These are phyloP conservation scores for Echinosophora koreensis DNA, from an alignment of 306 rosid genomes.

Conservation along the genomic window DNA sequence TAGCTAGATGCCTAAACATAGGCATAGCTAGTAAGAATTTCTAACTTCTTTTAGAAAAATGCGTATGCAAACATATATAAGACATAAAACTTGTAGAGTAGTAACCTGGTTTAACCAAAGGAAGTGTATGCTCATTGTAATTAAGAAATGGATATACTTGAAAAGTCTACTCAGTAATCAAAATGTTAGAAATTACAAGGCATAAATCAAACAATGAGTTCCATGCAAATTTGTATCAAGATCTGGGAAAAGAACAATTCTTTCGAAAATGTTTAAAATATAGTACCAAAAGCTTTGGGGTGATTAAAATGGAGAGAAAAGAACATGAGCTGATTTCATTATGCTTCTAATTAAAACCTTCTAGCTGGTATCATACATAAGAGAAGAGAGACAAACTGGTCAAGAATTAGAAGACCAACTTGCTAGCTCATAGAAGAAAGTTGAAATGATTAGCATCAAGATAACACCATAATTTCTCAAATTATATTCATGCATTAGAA, in stretches of 20 bases:
- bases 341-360: neutral
- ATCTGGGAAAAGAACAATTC: neutral
- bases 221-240: neutral
- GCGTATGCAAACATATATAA: neutral
- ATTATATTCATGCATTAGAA: neutral
- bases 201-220: neutral
- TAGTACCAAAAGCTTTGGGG: neutral
- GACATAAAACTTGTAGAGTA: neutral
- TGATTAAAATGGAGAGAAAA: neutral
- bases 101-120: neutral
- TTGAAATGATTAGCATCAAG: neutral
- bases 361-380: neutral
- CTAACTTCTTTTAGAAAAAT: neutral
- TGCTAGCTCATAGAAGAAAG: neutral
- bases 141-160: neutral
- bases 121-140: neutral
- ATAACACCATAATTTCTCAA: neutral
- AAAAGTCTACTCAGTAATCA: neutral
- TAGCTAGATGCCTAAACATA: neutral
- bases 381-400: too few species aligned
- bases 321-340: neutral
- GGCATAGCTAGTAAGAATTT: neutral
- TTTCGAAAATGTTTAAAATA: neutral
- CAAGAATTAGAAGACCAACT: neutral
- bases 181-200: constrained; percentile 29